phyloP scores from a whole-genome alignment of 148 eudicot species.

The Polygonum aviculare region DNA sequence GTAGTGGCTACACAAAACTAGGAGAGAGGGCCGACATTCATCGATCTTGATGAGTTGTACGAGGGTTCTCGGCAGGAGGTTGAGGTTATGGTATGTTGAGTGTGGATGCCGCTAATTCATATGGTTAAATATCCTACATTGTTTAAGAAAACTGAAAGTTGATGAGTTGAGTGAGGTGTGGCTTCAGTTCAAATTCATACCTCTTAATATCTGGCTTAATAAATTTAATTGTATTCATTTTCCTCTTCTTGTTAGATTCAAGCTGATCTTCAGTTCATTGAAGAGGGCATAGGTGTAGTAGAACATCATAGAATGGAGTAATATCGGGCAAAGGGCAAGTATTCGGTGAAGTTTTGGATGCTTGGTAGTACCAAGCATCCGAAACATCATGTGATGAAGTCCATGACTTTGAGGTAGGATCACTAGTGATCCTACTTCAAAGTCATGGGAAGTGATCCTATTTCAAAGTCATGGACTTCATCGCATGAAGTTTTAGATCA shows the following conservation, averaged over 20 bases:
- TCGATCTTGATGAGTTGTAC: no score
- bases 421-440: no score
- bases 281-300: slow-evolving; percentile 66
- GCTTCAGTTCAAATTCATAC: slow-evolving; percentile 7
- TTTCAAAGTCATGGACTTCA: no score
- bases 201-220: neutral
- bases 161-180: slow-evolving; percentile 77
- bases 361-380: no score
- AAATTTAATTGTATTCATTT: neutral
- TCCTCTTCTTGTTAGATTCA: slow-evolving; percentile 46
- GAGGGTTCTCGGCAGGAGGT: no score
- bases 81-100: no score
- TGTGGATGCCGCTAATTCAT: no score
- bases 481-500: no score
- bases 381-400: no score
- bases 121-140: slow-evolving; percentile 72
- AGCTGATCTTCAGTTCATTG: slow-evolving; percentile 64
- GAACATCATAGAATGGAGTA: slow-evolving; percentile 71
- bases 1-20: no score
- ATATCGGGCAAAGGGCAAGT: slow-evolving; percentile 63
- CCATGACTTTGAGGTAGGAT: no score
- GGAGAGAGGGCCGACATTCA: no score
- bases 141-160: slow-evolving; percentile 71
- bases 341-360: slow-evolving; percentile 55
- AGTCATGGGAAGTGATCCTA: slow-evolving; percentile 52